phyloP scores from a whole-genome alignment of 1,284 basidiomycete species.

The Takashimella tepidaria region DNA sequence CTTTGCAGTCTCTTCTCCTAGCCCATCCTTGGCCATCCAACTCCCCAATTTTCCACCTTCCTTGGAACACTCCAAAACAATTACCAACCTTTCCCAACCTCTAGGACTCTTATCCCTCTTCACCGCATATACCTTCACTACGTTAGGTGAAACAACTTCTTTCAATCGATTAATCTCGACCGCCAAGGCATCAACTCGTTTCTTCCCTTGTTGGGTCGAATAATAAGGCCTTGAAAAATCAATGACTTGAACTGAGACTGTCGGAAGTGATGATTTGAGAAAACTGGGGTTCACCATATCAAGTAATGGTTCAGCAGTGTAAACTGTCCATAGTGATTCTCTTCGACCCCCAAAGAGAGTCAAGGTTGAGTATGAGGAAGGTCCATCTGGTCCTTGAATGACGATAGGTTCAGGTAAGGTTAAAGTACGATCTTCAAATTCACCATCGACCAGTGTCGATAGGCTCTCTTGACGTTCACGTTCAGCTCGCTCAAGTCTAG shows the following conservation, averaged over 20 bases:
- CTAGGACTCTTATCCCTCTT: slow-evolving; percentile 40
- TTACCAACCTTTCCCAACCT: slow-evolving; percentile 41
- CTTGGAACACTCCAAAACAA: slow-evolving; percentile 34
- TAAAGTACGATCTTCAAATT: slow-evolving; percentile 35
- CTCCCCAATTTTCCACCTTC: slow-evolving; percentile 37
- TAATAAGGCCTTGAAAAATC: slow-evolving; percentile 46
- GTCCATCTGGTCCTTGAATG: slow-evolving; percentile 33
- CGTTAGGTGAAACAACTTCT: slow-evolving; percentile 30
- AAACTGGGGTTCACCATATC: slow-evolving; percentile 50
- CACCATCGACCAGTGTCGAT: slow-evolving; percentile 31
- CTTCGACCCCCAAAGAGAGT: slow-evolving; percentile 38
- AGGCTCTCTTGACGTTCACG: slow-evolving; percentile 28
- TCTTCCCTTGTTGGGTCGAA: slow-evolving; percentile 31
- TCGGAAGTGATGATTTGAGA: slow-evolving; percentile 50
- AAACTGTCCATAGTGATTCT: slow-evolving; percentile 43
- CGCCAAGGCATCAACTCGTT: slow-evolving; percentile 37
- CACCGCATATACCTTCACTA: slow-evolving; percentile 34
- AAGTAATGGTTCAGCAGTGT: slow-evolving; percentile 36
- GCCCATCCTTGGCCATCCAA: slow-evolving; percentile 38
- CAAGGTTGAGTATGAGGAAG: slow-evolving; percentile 26
- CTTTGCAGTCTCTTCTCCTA: slow-evolving; percentile 38
- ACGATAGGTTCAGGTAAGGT: slow-evolving; percentile 31
- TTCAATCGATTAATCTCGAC: slow-evolving; percentile 32
- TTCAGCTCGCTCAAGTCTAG: slow-evolving; percentile 24
- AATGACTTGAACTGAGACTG: slow-evolving; percentile 38